Base-by-base conservation (phyloP, 2,329 filamentous ascomycete species). In the Colletotrichum sansevieriae region DNA sequence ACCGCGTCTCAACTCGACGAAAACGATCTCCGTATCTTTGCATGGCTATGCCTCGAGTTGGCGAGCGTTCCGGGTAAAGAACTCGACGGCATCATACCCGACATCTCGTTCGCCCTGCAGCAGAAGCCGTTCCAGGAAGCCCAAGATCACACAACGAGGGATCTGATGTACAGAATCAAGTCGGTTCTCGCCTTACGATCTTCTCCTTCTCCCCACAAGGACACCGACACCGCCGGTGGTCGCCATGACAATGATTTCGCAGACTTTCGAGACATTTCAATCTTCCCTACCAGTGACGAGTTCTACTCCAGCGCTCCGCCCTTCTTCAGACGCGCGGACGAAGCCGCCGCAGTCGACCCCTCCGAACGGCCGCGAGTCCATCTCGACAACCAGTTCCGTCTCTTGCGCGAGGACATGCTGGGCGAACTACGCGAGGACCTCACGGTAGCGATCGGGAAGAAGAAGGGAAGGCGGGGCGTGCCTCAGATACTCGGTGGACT, bases 171-270 rank as follows among this genome's bases (percentile, higher is more conserved):
- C 63, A 78, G 74, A 20, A 82, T 84, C 51, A 74, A 81, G 37
- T 83, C 81, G 44, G 72, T 79, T 2, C 61, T 84, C 5, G 70
- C 77, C 20, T 65, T 79, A 46, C 76, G 75, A 7, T 62, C 41
- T 13, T 54, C 55, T 4, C 62, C 68, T 22, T 76, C 76, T 3
- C 63, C 73, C 0, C 51, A 51, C 8, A 18, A 68, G 8, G 47
- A 54, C 13, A 35, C 56, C 6, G 61, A 75, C 37, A 74, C 73
- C 1, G 85, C 90, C 0, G 92, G 92, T 0, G 91, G 91, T 0
- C 85, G 92, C 0, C 91, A 95, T 71, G 90, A 94, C 76, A 95
- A 95, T 62, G 92, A 94, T 72, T 86, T 86, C 73, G 79, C 73
- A 1, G 83, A 92, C 71, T 90, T 90, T 72, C 83, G 87, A 0